Evolutionary conservation across 768 basidiomycete genomes (phyloP), one percentile per base, ranked within the genome.

Genomic region (Galerina sulciceps): DNA sequence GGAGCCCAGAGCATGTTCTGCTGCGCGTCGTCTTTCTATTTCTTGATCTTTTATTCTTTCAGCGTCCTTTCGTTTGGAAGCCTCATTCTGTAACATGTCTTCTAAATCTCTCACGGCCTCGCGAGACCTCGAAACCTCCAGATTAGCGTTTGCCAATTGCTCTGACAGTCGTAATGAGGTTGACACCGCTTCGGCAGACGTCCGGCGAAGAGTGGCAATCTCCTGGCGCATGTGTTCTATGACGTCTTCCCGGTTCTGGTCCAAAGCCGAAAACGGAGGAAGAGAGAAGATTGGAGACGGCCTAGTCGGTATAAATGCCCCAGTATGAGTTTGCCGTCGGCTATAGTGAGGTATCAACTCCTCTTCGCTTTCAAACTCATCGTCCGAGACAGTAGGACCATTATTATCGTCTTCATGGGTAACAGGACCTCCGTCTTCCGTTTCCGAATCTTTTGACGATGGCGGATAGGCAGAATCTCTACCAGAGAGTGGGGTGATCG

Each of bases 351-450:
- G 72, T 26, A 76, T 65, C 69, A 82, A 73, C 44, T 87, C 88
- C 57, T 90, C 89, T 66, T 90, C 88, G 66, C 88, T 91, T 70
- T 89, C 87, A 60, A 77, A 87, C 31, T 85, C 82, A 61, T 80
- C 83, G 49, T 84, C 85, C n/a, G 79, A 76, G 20, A 67, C 64
- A 20, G 63, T 67, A 38, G 64, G 72, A 63, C 44, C 71, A 40
- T 58, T 63, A 17, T 56, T 68, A 37, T 78, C 77, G 17, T 77
- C 77, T 41, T 78, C 77, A 44, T 73, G 60, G 2, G 58, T 54
- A 65, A 60, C 68, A 66, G 59, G 73, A 43, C 73, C 67, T 34
- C 74, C 75, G 53, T 77, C 76, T 20, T 75, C 82, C 4, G 67
- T 59, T 20, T 80, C 77, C 10, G 78, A 76, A 41, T 75, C 77